phyloP scores from a whole-genome alignment of 805 yeast species.

The Vanderwaltozyma yarrowii region DNA sequence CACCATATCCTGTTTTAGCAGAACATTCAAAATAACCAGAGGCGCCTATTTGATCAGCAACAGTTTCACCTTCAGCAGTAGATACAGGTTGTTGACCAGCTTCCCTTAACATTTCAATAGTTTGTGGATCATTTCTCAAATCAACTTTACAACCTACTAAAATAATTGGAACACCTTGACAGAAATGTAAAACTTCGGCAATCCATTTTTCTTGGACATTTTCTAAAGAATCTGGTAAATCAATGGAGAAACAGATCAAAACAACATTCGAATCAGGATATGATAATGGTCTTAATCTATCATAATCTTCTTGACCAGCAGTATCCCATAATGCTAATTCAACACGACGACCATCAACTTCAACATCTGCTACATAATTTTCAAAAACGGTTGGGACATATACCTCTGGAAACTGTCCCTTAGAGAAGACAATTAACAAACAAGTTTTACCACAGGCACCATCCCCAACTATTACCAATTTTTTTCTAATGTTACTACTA shows the following conservation, averaged over 20 bases:
- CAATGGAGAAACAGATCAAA: slow-evolving; percentile 83
- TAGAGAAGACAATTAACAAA: slow-evolving; percentile 73
- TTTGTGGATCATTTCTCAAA: slow-evolving; percentile 71
- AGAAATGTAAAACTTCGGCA: slow-evolving; percentile 85
- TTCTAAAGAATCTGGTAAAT: slow-evolving; percentile 83
- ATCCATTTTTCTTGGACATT: slow-evolving; percentile 96
- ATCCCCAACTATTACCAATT: slow-evolving; percentile 90
- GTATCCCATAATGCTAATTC: slow-evolving; percentile 97
- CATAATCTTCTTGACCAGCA: slow-evolving; percentile 97
- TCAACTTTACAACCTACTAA: slow-evolving; percentile 89
- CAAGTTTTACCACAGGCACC: slow-evolving; percentile 98
- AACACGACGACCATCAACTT: slow-evolving; percentile 80
- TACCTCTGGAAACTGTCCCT: slow-evolving; percentile 87
- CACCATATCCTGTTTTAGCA: slow-evolving; percentile 85
- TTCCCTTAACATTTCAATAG: slow-evolving; percentile 63
- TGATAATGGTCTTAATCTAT: slow-evolving; percentile 81
- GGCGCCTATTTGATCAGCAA: slow-evolving; percentile 86
- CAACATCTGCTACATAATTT: slow-evolving; percentile 95
- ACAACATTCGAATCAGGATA: slow-evolving; percentile 91
- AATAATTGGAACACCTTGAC: slow-evolving; percentile 88
- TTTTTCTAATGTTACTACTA: slow-evolving; percentile 42
- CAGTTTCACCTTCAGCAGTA: slow-evolving; percentile 71
- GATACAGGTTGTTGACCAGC: slow-evolving; percentile 75
- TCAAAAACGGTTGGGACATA: slow-evolving; percentile 96
- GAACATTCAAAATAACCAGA: slow-evolving; percentile 83